Evolutionary conservation across 441 rosid species (phyloP).

Genomic region (Flueggea neowawraea): DNA sequence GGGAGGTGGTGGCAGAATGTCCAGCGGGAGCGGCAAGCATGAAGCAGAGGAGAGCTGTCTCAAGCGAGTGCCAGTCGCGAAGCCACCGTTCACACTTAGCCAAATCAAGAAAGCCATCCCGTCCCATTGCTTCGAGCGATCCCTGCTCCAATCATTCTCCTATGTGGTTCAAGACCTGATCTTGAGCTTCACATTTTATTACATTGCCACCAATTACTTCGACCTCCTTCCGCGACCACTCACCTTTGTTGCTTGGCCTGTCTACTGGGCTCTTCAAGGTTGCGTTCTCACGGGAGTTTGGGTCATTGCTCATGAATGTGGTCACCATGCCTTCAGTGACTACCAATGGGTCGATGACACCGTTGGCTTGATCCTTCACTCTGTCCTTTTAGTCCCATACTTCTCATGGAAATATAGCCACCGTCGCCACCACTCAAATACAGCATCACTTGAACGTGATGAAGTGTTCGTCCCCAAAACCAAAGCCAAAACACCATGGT

Average conservation of each 20-base stretch:
- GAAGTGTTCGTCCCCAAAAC: constrained; percentile 84
- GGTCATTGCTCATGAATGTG: constrained; percentile 90
- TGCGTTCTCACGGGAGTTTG: constrained; percentile 71
- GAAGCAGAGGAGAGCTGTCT: constrained; percentile 9
- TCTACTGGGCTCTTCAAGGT: constrained; percentile 80
- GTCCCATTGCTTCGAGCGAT: constrained; percentile 73
- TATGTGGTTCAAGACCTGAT: constrained; percentile 49
- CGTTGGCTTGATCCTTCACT: constrained; percentile 77
- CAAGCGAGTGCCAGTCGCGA: constrained; percentile 50
- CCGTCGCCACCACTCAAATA: constrained; percentile 89
- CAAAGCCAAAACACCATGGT: constrained; percentile 41
- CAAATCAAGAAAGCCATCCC: constrained; percentile 81
- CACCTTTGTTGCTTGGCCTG: constrained; percentile 60
- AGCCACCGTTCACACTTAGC: constrained; percentile 67
- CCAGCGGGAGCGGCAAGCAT: constrained; percentile 5
- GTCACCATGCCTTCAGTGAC: constrained; percentile 93
- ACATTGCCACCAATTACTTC: constrained; percentile 50
- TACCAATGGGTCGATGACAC: constrained; percentile 78
- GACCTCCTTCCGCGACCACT: constrained; percentile 45
- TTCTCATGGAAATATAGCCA: constrained; percentile 92
- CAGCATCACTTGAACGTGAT: constrained; percentile 63
- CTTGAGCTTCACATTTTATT: constrained; percentile 45
- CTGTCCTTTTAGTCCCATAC: constrained; percentile 72
- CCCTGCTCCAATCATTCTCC: constrained; percentile 67
- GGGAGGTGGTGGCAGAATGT: constrained; percentile 41